These are phyloP conservation scores for Verticillium tricorpus DNA, from an alignment of 2,329 filamentous ascomycete genomes.

Conservation along the genomic window DNA sequence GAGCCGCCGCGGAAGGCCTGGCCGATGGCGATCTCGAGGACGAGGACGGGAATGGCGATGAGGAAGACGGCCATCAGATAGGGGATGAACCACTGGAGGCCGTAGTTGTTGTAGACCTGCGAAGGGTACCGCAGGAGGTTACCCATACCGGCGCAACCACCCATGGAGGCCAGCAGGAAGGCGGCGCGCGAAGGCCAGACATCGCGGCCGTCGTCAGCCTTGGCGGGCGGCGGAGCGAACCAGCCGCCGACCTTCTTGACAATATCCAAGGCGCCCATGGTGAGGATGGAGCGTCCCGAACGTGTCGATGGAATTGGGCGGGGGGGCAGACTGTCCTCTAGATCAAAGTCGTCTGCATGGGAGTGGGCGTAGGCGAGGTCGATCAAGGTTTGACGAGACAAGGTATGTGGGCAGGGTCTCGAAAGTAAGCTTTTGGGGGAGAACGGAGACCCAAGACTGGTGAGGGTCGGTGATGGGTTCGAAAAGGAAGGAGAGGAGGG, in stretches of 20 bases:
- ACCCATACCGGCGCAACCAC: conserved; percentile 53
- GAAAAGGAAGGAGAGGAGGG: background rate
- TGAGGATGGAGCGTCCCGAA: background rate
- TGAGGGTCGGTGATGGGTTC: background rate
- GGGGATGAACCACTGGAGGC: conserved; percentile 56
- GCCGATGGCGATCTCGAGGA: conserved; percentile 65
- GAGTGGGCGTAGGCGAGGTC: background rate
- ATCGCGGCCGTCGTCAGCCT: conserved; percentile 38
- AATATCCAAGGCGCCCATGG: background rate
- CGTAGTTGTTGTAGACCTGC: conserved; percentile 55
- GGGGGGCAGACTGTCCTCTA: background rate
- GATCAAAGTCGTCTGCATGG: background rate
- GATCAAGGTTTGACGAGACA: background rate
- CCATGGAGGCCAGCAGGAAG: conserved; percentile 54
- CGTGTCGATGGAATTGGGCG: background rate
- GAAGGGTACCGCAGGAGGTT: conserved; percentile 55
- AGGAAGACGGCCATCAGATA: conserved; percentile 51
- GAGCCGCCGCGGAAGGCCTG: conserved; percentile 55
- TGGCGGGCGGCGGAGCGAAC: conserved; percentile 30
- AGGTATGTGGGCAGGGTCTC: background rate
- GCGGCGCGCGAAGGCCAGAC: conserved; percentile 51
- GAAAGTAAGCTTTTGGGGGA: background rate
- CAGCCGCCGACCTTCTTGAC: conserved; percentile 23
- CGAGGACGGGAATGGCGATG: conserved; percentile 50
- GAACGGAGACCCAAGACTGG: background rate